Evolutionary conservation across 495 filamentous ascomycete genomes (phyloP).

Genomic region (Aspergillus sclerotiicarbonarius): DNA sequence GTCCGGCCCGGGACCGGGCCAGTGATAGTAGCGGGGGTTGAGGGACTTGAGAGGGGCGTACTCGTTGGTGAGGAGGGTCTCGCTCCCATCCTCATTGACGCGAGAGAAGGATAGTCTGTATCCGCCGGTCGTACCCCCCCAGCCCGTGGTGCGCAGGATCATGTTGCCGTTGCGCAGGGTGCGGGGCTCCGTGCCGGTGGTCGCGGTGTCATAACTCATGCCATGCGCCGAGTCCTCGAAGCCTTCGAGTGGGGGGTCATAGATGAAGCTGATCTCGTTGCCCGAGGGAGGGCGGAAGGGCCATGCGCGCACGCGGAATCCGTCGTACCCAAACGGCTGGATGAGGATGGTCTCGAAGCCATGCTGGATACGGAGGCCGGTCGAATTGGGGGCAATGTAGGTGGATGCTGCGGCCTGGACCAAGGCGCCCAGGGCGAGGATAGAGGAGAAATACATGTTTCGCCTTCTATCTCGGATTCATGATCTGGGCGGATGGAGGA

Average conservation of each 20-base stretch:
- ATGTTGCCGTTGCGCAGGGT: slow-evolving; percentile 29
- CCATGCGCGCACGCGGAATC: slow-evolving; percentile 31
- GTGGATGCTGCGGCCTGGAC: not conserved
- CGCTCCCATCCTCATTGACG: slow-evolving; percentile 23
- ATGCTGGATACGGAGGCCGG: slow-evolving; percentile 29
- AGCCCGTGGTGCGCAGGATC: slow-evolving; percentile 27
- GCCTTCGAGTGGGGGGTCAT: slow-evolving; percentile 31
- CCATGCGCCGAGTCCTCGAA: slow-evolving; percentile 24
- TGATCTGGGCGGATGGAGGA: no score
- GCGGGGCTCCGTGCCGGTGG: slow-evolving; percentile 19
- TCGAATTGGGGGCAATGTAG: slow-evolving; percentile 21
- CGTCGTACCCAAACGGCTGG: slow-evolving; percentile 33
- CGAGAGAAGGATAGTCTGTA: slow-evolving; percentile 29
- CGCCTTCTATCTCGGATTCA: no score
- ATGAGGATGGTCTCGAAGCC: slow-evolving; percentile 30
- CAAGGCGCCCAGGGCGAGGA: not conserved
- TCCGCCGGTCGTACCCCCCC: slow-evolving; percentile 24
- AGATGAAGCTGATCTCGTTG: slow-evolving; percentile 27
- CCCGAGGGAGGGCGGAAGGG: slow-evolving; percentile 27
- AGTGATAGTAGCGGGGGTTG: slow-evolving; percentile 29
- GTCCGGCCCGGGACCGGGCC: slow-evolving; percentile 25
- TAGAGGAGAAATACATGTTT: not conserved
- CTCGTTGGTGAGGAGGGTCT: slow-evolving; percentile 29
- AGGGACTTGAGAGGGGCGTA: slow-evolving; percentile 33
- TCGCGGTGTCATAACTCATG: slow-evolving; percentile 20